Evolutionary conservation across 495 filamentous ascomycete species (phyloP), one percentile per base, ranked within the genome.

Genomic region (Neurospora africana): DNA sequence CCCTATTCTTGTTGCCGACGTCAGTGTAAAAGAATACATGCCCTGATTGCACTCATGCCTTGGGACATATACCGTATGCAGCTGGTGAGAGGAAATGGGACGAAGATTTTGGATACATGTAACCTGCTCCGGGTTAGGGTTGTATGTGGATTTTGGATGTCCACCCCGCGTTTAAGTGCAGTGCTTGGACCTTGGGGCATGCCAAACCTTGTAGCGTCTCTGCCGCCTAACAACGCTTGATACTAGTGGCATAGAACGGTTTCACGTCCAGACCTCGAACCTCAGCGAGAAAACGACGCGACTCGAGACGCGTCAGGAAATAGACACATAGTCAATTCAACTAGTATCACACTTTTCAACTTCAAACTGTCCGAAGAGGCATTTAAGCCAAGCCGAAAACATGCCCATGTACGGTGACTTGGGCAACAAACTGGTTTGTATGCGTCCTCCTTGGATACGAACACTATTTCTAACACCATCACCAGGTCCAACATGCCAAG

Each of bases 401-500:
- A 80, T 80, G 78, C 79, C 79, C 35, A 97, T 98, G 94, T 95
- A 98, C 84, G 94, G 94, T 73, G 94, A 98, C 78, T 83, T 93
- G 43, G 93, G 91, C 40, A 93, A 93, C 78, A 98, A 97, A 81
- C 80, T 95, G 78, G 91, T 93, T 80, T 23, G 84, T 81, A 71
- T 35, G 41, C 68, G 33, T 69, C 61, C 8, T 37, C 4, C 27
- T 69, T 37, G 43, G 5, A 15, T 40, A 39, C 37, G 17, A 37
- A 19, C 38, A 43, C 39, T 35, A 36, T 21, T 68, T n/a, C 77
- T 76, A 68, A 76, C 75, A 76, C 72, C 75, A 58, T 71, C 38
- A n/a, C 71, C 76, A 98, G 94, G 93, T 94, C 75, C 93, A 95
- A 87, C 93, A 99, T 83, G 96, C 95, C 80, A 98, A 98, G 86